phyloP scores from a whole-genome alignment of 495 filamentous ascomycete species.

The Neurospora sublineolata region DNA sequence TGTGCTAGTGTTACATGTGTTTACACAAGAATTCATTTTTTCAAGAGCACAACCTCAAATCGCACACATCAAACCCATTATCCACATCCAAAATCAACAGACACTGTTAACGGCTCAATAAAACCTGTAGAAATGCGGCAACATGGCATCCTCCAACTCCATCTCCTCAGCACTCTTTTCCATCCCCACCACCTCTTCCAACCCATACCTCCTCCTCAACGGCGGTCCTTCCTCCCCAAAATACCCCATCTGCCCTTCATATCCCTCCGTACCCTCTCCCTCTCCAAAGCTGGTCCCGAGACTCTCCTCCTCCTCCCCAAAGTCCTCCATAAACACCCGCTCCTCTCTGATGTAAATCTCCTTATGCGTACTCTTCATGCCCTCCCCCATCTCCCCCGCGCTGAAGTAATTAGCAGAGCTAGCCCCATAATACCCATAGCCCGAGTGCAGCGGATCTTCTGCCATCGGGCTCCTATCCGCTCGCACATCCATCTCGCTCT shows the following conservation, averaged over 20 bases:
- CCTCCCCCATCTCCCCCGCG: background rate
- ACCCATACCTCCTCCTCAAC: background rate
- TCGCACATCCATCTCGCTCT: slow-evolving; percentile 13
- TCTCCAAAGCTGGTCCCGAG: background rate
- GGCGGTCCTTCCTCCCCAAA: background rate
- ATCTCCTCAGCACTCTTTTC: background rate
- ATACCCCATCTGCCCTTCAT: background rate
- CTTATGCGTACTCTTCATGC: background rate
- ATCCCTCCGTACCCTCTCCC: background rate
- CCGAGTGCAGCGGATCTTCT: slow-evolving; percentile 9
- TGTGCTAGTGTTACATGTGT: background rate
- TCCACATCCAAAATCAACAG: background rate
- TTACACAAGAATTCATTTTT: background rate
- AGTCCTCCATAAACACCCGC: background rate
- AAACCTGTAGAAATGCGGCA: background rate
- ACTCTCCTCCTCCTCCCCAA: background rate
- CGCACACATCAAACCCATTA: background rate
- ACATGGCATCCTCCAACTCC: background rate
- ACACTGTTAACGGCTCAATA: background rate
- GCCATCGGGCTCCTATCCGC: slow-evolving; percentile 6
- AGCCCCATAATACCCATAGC: background rate
- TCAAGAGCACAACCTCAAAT: background rate
- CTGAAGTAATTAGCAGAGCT: background rate
- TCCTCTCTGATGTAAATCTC: background rate
- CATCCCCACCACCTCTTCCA: background rate